Percentiles rank a stretch among this genome's conserved stretches.
Conservation (phyloP, 257 asterid species). For the Coffea canephora region DNA sequence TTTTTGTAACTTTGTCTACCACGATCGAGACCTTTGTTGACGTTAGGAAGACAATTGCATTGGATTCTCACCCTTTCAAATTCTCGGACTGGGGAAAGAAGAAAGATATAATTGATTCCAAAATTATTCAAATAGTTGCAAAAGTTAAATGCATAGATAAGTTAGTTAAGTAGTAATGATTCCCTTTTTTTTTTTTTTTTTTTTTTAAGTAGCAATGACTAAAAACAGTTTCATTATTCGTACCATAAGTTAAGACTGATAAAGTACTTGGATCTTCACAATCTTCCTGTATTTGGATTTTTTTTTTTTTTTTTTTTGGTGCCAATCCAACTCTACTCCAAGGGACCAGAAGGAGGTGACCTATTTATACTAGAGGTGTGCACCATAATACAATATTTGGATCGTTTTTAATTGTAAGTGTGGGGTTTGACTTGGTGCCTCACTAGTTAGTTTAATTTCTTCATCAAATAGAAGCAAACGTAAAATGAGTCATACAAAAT, state of each 20-base stretch:
- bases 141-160: neutral
- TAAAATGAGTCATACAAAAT: neutral
- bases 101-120: neutral
- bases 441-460: no score
- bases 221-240: no score
- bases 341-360: no score
- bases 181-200: no score
- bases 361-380: no score
- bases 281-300: neutral
- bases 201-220: no score
- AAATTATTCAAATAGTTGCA: neutral
- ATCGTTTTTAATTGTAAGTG: no score
- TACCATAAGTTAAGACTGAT: neutral
- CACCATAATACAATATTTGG: no score
- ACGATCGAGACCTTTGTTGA: neutral
- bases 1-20: neutral
- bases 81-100: slow-evolving; percentile 1
- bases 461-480: neutral
- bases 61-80: slow-evolving; percentile 22
- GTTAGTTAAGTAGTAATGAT: neutral
- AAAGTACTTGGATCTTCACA: neutral
- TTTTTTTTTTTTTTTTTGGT: no score
- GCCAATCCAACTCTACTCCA: no score
- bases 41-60: slow-evolving; percentile 7
- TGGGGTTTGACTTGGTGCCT: no score